Percentiles rank a stretch among this genome's conserved stretches.
Conservation (phyloP, 805 yeast genomes). For the Barnettozyma sucrosica region DNA sequence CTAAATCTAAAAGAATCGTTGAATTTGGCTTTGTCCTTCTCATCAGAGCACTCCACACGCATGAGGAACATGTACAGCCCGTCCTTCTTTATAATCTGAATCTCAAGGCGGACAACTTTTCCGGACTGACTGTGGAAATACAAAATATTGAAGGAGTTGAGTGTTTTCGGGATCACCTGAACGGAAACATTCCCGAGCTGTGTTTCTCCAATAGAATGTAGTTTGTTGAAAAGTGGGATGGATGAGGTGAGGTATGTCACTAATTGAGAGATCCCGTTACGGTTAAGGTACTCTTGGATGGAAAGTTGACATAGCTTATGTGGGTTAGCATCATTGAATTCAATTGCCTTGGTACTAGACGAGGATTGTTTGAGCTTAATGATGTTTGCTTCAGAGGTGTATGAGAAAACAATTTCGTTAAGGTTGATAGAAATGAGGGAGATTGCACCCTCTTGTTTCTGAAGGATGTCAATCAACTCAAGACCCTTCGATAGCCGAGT, state of each 20-base stretch:
- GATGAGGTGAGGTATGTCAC: constrained; percentile 17
- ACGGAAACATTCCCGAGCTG: constrained; percentile 1
- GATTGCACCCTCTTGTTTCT: constrained; percentile 14
- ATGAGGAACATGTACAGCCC: constrained; percentile 3
- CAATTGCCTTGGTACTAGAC: constrained; percentile 12
- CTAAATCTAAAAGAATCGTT: constrained; percentile 2
- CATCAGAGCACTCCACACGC: constrained; percentile 2
- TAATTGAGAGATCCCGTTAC: constrained; percentile 13
- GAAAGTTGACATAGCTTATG: constrained; percentile 22
- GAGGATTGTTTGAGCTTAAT: constrained; percentile 4
- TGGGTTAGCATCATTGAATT: constrained; percentile 21
- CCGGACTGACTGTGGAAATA: constrained; percentile 14
- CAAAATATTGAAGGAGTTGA: constrained; percentile 15
- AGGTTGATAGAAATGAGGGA: constrained; percentile 21
- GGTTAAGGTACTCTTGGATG: constrained; percentile 19
- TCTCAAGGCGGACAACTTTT: constrained; percentile 10
- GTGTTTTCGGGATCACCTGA: constrained; percentile 19
- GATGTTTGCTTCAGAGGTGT: constrained; percentile 11
- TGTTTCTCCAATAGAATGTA: constrained; percentile 10
- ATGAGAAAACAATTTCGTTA: constrained; percentile 24
- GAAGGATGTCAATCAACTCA: constrained; percentile 21
- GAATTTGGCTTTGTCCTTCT: not conserved
- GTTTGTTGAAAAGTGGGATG: constrained; percentile 15
- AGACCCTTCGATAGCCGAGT: constrained; percentile 22
- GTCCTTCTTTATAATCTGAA: constrained; percentile 8